Percentiles rank a stretch among this genome's conserved stretches.
Evolutionary conservation across 2,329 filamentous ascomycete species (phyloP).

Genomic region (Mariannaea sp.): DNA sequence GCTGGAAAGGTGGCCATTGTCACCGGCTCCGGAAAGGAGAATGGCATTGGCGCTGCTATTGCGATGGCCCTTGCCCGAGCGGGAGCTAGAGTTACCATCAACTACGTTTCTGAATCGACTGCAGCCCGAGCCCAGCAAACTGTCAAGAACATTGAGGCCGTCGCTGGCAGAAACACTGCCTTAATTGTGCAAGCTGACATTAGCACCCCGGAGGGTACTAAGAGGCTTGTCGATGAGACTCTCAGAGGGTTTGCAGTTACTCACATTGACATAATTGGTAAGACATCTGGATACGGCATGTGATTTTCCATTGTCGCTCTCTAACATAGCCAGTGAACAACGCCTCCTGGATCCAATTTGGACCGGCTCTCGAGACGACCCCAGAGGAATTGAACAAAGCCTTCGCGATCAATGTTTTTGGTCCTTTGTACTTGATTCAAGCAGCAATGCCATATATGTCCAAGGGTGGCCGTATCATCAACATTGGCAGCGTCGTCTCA

Average conservation of each 20-base stretch:
- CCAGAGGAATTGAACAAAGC: background rate
- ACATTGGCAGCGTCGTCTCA: conserved; percentile 20
- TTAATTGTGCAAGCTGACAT: background rate
- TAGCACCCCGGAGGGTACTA: background rate
- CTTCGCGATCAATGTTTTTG: background rate
- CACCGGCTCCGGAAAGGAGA: conserved; percentile 11
- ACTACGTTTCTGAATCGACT: conserved; percentile 6
- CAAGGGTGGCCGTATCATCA: conserved; percentile 1
- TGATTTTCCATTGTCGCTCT: background rate
- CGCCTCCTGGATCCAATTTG: background rate
- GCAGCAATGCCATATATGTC: conserved; percentile 1
- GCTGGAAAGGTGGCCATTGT: conserved; percentile 4
- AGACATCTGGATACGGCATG: background rate
- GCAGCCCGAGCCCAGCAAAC: background rate
- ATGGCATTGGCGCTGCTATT: conserved; percentile 10
- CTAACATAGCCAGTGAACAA: conserved; percentile 1
- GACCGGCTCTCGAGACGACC: background rate
- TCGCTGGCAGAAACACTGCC: background rate
- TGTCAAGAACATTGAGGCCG: background rate
- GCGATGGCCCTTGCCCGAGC: conserved; percentile 3
- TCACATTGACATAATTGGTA: conserved; percentile 4
- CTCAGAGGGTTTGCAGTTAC: background rate
- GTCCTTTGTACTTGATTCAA: background rate
- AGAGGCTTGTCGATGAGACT: background rate
- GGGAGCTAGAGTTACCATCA: background rate